These are phyloP conservation scores for Rhododendron simsii DNA, from an alignment of 148 eudicot genomes.

Conservation along the genomic window DNA sequence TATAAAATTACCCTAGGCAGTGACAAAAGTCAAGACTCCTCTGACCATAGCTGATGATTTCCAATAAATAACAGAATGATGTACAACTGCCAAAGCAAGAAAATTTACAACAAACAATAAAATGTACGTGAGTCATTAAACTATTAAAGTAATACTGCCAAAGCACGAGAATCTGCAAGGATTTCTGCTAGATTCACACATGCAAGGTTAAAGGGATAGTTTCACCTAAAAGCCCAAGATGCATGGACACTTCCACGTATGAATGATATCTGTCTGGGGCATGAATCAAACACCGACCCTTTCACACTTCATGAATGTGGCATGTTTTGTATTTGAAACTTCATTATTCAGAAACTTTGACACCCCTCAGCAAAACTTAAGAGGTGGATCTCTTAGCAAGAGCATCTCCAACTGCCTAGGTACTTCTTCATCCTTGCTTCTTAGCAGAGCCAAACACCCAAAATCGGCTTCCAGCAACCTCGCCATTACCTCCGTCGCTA, in stretches of 20 bases:
- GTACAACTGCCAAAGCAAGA: not conserved
- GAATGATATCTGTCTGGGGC: not conserved
- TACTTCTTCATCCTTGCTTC: too few species aligned
- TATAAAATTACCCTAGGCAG: not conserved
- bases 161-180: slow-evolving; percentile 7
- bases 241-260: not conserved
- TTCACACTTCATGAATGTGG: not conserved
- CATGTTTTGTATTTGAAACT: not conserved
- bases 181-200: not conserved
- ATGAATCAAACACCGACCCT: not conserved
- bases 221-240: not conserved
- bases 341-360: not conserved
- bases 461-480: too few species aligned
- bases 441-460: too few species aligned
- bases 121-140: not conserved
- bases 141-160: not conserved
- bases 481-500: too few species aligned
- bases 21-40: not conserved
- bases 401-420: too few species aligned
- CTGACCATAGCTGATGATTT: not conserved
- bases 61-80: not conserved
- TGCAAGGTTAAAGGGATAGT: not conserved
- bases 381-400: not conserved
- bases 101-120: not conserved
- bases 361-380: not conserved